These are phyloP conservation scores for Phanerodontia chrysosporium DNA, from an alignment of 768 basidiomycete species.

Conservation along the genomic window DNA sequence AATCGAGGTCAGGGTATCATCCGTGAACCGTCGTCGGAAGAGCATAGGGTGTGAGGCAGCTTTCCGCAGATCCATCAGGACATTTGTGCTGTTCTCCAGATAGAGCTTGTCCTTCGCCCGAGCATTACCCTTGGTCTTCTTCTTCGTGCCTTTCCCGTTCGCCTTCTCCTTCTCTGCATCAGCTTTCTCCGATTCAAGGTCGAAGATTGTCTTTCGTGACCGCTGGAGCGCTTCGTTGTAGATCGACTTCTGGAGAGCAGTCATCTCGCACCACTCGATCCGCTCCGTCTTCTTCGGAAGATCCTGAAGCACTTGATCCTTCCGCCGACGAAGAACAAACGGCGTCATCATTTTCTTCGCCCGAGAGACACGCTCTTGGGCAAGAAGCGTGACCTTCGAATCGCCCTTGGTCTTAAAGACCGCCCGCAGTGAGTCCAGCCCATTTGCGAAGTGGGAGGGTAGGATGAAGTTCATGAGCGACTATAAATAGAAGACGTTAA, in stretches of 20 bases:
- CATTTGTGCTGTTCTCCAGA: constrained; percentile 82
- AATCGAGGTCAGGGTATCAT: constrained; percentile 67
- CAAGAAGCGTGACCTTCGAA: constrained; percentile 80
- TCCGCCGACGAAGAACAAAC: constrained; percentile 93
- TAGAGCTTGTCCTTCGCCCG: constrained; percentile 63
- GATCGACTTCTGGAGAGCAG: constrained; percentile 70
- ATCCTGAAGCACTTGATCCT: constrained; percentile 94
- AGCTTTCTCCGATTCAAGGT: constrained; percentile 29
- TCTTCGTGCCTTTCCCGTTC: constrained; percentile 32
- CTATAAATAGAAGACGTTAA: constrained; percentile 39
- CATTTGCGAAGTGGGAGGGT: constrained; percentile 79
- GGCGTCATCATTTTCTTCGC: constrained; percentile 99
- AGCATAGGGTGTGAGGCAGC: constrained; percentile 96
- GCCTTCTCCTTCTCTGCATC: constrained; percentile 29
- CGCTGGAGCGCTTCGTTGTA: constrained; percentile 84
- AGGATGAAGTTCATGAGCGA: constrained; percentile 98
- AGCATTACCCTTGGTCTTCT: constrained; percentile 40
- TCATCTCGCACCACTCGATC: constrained; percentile 96
- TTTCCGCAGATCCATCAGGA: constrained; percentile 96
- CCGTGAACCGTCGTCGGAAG: constrained; percentile 82
- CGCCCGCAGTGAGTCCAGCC: constrained; percentile 76
- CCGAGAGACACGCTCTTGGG: constrained; percentile 87
- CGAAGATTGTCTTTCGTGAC: constrained; percentile 75
- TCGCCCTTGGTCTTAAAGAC: constrained; percentile 99
- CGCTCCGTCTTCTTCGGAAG: constrained; percentile 90